Base-by-base conservation (phyloP, 106 monocot genomes). In the Dendrobium huoshanense region DNA sequence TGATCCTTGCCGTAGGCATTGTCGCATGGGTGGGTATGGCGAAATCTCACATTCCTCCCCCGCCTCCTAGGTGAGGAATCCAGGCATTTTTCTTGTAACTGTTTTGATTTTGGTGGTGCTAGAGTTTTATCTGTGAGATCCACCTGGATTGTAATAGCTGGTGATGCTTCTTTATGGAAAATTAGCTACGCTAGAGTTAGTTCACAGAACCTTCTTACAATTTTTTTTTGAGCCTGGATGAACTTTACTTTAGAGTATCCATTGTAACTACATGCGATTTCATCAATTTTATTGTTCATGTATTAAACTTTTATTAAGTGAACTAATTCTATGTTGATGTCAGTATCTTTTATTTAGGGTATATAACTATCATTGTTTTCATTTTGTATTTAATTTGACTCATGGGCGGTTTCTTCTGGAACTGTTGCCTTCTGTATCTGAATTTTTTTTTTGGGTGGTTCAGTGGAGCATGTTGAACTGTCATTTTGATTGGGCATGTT, bases 1-100 rank as follows among this genome's bases (percentile, higher is more conserved):
- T 86, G 45, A 86, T 86, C 58, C 86, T 82, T 7, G 82, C 67
- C 4, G 72, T 86, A 10, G 86, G 78, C 17, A 43, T 86, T 76
- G 43, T 86, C 44, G 86, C 77, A 58, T 86, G 82, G 82, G 83
- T 86, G 33, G 86, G 86, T 15, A 83, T 86, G 86, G 86, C 86
- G 19, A 86, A 86, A 68, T 86, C 86, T 80, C 82, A 82, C 76
- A 48, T 86, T 77, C 86, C 86, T 80, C 86, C 82, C 54, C 58
- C 86, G 22, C 79, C 86, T 43, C 68, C 82, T 8, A 78, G 83
- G 74, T 61, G 83, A 83, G 13, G 19, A n/a, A 43, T 74, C 74
- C 7, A 16, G 15, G 13, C 74, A 4, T 33, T 27, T 68, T 31
- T 68, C 22, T 29, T 29, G 27, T 68, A 13, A 68, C 9, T 68